These are phyloP conservation scores for Lumnitzera littorea DNA, from an alignment of 345 rosid species.

Conservation along the genomic window DNA sequence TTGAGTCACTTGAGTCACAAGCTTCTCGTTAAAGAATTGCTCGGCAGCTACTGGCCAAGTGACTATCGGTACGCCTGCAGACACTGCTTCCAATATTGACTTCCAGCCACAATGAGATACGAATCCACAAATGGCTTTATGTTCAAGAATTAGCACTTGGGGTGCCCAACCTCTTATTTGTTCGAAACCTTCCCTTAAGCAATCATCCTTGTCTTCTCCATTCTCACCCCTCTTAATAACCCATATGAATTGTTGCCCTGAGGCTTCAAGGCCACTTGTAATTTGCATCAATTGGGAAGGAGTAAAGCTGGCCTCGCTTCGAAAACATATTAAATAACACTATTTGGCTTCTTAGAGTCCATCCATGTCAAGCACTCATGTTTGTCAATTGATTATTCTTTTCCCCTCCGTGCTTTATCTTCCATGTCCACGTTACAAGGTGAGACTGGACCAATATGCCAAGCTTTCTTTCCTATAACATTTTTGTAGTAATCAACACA, in stretches of 20 bases:
- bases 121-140: conserved; percentile 9
- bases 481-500: conserved; percentile 23
- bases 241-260: conserved; percentile 29
- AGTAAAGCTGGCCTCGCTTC: conserved; percentile 21
- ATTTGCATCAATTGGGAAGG: conserved; percentile 26
- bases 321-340: conserved; percentile 36
- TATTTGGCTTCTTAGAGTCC: conserved; percentile 23
- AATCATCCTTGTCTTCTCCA: neutral
- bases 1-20: conserved; percentile 1
- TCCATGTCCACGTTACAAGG: conserved; percentile 16
- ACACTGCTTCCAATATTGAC: neutral
- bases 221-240: conserved; percentile 25
- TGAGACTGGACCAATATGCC: conserved; percentile 39
- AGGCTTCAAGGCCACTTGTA: conserved; percentile 24
- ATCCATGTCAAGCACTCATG: conserved; percentile 23
- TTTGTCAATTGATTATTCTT: conserved; percentile 16
- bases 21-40: neutral
- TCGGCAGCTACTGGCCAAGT: neutral
- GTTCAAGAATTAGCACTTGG: conserved; percentile 17
- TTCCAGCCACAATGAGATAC: no score
- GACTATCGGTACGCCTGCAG: conserved; percentile 1
- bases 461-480: conserved; percentile 23
- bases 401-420: conserved; percentile 29
- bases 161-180: conserved; percentile 20
- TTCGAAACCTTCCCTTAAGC: conserved; percentile 13